Evolutionary conservation across 2,329 filamentous ascomycete species (phyloP), one percentile per base, ranked within the genome.

Genomic region (Thelonectria discophora): DNA sequence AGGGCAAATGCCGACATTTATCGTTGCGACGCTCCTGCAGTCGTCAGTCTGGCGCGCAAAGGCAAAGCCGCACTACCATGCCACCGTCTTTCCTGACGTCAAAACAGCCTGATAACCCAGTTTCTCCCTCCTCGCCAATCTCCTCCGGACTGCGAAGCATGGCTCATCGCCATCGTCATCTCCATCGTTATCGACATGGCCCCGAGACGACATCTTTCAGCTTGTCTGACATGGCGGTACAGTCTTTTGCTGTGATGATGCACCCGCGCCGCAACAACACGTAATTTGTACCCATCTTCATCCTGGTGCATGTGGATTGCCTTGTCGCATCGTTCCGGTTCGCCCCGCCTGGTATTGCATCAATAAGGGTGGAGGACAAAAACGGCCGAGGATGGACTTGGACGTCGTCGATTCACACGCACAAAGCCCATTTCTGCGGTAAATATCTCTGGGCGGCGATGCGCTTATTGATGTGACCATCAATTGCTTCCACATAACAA

Each of bases 261-360:
- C 11, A 12, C 3, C 45, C 45, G 45, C 20, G 27, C 46, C 30
- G 18, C 55, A 57, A 51, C 55, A 57, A 51, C 46, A 57, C 55
- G 47, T 56, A 56, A 56, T 56, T 43, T 24, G 21, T 24, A 24
- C 21, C 21, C 6, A 4, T 55, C 52, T 46, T 39, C 58, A 13
- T 27, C 46, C 53, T 39, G 27, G 27, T 30, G 27, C 27, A 8
- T 30, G 51, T 55, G 58, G 51, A 46, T 46, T 39, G n/a, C 12
- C 32, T 30, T 24, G 7, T 55, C 47, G 34, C 47, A 53, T 53
- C 42, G 48, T 43, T 61, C 58, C 53, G 53, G 52, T 13, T 39
- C 47, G 40, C 45, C 57, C 57, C 53, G 40, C 58, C 48, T 32
- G 21, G 49, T 42, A 46, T 15, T 42, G 52, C 42, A 51, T 37